Base-by-base conservation (phyloP, 1,284 basidiomycete species). In the Taiwanofungus camphoratus region DNA sequence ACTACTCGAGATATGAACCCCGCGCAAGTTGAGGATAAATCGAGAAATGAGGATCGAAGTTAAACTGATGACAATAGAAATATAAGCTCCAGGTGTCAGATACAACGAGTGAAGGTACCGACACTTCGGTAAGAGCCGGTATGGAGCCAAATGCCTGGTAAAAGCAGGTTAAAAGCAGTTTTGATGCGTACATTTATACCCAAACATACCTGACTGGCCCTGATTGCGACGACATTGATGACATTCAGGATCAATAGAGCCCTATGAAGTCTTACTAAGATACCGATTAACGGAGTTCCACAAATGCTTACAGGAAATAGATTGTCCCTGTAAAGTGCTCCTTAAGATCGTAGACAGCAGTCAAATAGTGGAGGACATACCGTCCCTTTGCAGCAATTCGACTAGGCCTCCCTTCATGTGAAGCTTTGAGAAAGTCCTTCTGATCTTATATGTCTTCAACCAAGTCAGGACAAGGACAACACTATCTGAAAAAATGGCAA, bases 11-110 rank as follows among this genome's bases (percentile, higher is more conserved):
- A 45, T n/a, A 38, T 50, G 42, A 11, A 53, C 42, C 12, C 36
- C 16, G n/a, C 54, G 54, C n/a, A 56, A 44, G 36, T 56, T 51
- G 19, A 56, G 41, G 36, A 56, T 34, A 42, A 56, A 56, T 15
- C 52, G 52, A 5, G 54, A 52, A 18, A 56, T 46, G 12, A 56
- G 41, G 21, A 55, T 51, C 26, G 50, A 50, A 5, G 33, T 44
- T 2, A 44, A 13, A 6, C 46, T 48, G n/a, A 21, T 18, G 23
- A 13, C 16, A 21, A 16, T 21, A 19, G 5, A 24, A 2, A 13
- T 12, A 15, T 33, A 11, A 32, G 23, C 16, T 1, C 3, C 7
- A 3, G 31, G 15, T 26, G n/a, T 26, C 23, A 24, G 12, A n/a
- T 35, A 22, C 21, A 9, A 2, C 12, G n/a, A 21, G n/a, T 16